Conservation (phyloP, 2,329 filamentous ascomycete genomes). For the Epichloe hybrida region DNA sequence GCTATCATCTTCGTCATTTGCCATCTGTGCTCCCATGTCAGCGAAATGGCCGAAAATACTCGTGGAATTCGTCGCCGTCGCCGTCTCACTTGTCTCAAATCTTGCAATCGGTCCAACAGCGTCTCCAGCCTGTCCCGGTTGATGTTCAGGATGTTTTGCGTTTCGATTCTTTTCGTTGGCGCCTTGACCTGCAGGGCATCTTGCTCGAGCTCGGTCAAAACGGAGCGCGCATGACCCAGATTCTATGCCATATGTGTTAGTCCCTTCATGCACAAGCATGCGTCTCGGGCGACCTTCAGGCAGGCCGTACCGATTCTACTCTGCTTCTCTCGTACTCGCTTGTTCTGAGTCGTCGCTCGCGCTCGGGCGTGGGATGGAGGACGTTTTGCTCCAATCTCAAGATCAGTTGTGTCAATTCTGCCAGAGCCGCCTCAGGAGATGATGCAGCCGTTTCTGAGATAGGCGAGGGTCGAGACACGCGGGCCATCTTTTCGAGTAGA, state of each 20-base stretch:
- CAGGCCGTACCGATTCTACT: conserved; percentile 29
- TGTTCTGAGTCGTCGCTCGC: conserved; percentile 40
- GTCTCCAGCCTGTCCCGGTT: conserved; percentile 55
- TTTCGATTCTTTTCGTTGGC: conserved; percentile 42
- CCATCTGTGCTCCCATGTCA: conserved; percentile 15
- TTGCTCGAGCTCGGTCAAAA: conserved; percentile 59
- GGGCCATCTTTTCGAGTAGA: background rate
- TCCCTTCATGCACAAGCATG: background rate
- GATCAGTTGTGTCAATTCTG: conserved; percentile 51
- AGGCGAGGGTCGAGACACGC: background rate
- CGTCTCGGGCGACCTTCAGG: background rate
- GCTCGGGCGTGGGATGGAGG: conserved; percentile 46
- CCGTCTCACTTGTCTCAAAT: conserved; percentile 47
- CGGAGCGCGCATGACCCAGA: conserved; percentile 54
- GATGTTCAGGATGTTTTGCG: conserved; percentile 48
- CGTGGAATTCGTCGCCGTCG: background rate
- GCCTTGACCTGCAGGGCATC: conserved; percentile 47
- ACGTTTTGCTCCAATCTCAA: conserved; percentile 51
- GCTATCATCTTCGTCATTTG: conserved; percentile 25
- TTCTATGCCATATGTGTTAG: conserved; percentile 33
- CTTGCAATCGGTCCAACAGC: conserved; percentile 51
- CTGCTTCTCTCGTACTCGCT: conserved; percentile 51
- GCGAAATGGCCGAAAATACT: conserved; percentile 1
- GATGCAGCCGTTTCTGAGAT: background rate
- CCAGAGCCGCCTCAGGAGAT: conserved; percentile 16